These are phyloP conservation scores for Thielaviopsis ethacetica DNA, from an alignment of 2,329 filamentous ascomycete species.

Conservation along the genomic window DNA sequence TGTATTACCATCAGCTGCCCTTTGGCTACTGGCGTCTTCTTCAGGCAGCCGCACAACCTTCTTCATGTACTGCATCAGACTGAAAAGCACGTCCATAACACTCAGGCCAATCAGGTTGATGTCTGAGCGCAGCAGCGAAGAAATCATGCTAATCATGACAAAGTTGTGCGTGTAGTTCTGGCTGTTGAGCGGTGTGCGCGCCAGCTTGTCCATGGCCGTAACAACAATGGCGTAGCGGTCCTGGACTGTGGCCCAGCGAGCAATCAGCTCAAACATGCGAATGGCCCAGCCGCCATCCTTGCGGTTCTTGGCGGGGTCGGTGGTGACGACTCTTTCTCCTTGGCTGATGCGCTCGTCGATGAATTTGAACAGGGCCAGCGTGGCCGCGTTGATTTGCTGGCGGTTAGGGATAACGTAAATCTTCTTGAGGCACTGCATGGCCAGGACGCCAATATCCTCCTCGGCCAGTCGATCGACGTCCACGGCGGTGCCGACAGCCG, in stretches of 20 bases:
- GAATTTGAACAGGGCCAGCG: conserved; percentile 57
- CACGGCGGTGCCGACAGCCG: conserved; percentile 62
- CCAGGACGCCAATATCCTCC: conserved; percentile 70
- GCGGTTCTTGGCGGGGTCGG: conserved; percentile 24
- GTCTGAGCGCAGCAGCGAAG: conserved; percentile 68
- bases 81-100: conserved; percentile 84
- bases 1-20: conserved; percentile 14
- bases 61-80: conserved; percentile 70
- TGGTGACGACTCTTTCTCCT: conserved; percentile 35
- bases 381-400: conserved; percentile 64
- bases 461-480: conserved; percentile 84
- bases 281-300: conserved; percentile 59
- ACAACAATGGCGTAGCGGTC: conserved; percentile 84
- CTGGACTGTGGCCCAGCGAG: conserved; percentile 83
- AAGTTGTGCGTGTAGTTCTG: conserved; percentile 58
- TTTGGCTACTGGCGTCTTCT: conserved; percentile 18
- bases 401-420: conserved; percentile 74
- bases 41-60: conserved; percentile 52
- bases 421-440: conserved; percentile 70
- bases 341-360: conserved; percentile 43
- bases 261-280: conserved; percentile 61
- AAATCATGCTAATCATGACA: conserved; percentile 60
- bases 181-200: conserved; percentile 51
- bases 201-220: conserved; percentile 60
- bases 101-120: conserved; percentile 91